These are phyloP conservation scores for Lipomyces kockii DNA, from an alignment of 805 yeast genomes.

Conservation along the genomic window DNA sequence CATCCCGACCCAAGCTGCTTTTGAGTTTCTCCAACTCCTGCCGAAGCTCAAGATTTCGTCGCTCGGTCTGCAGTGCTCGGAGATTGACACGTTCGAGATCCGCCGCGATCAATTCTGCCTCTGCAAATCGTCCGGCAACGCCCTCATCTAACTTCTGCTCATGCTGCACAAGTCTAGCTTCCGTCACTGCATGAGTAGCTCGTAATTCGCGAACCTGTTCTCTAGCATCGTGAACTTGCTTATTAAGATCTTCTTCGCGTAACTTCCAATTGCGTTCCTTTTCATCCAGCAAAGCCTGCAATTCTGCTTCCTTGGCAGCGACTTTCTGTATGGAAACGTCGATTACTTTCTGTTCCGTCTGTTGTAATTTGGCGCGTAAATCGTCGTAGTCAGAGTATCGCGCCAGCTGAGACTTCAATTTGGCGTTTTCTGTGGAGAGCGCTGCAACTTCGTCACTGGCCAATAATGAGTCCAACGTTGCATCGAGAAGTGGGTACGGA, in stretches of 20 bases:
- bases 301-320: constrained; percentile 74
- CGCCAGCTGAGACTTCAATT: constrained; percentile 58
- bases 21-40: constrained; percentile 60
- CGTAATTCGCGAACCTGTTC: constrained; percentile 66
- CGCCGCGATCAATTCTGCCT: constrained; percentile 68
- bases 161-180: constrained; percentile 52
- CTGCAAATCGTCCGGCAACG: constrained; percentile 42
- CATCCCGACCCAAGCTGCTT: constrained; percentile 31
- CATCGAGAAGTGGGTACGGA: constrained; percentile 79
- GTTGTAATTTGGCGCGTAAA: constrained; percentile 63
- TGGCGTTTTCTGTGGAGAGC: constrained; percentile 56
- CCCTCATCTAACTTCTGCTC: constrained; percentile 35
- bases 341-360: constrained; percentile 64
- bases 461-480: constrained; percentile 66
- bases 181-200: constrained; percentile 66
- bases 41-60: constrained; percentile 74
- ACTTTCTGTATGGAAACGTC: constrained; percentile 59
- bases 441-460: constrained; percentile 58
- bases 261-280: constrained; percentile 70
- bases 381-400: constrained; percentile 79
- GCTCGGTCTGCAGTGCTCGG: constrained; percentile 71
- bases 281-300: constrained; percentile 70
- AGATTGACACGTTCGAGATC: constrained; percentile 75
- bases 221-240: constrained; percentile 58
- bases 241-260: constrained; percentile 57